phyloP scores from a whole-genome alignment of 768 basidiomycete genomes.

The Dentipellis fragilis region DNA sequence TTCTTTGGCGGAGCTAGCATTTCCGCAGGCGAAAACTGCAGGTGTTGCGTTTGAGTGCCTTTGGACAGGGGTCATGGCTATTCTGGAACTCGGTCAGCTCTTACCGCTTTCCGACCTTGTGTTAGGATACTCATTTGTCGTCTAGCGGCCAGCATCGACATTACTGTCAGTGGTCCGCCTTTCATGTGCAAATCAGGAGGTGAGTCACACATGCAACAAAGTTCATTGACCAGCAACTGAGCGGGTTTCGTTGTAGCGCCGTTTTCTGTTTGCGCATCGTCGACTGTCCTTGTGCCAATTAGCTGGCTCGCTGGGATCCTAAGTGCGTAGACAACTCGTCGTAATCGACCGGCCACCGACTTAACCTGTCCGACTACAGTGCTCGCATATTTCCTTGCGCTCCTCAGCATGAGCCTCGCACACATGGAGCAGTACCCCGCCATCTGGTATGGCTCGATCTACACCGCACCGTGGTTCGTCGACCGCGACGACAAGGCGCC shows the following conservation, averaged over 20 bases:
- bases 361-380: constrained; percentile 21
- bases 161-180: constrained; percentile 36
- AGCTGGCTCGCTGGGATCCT: constrained; percentile 21
- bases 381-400: constrained; percentile 42
- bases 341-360: background rate
- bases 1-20: constrained; percentile 12
- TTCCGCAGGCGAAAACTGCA: constrained; percentile 19
- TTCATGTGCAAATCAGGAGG: constrained; percentile 20
- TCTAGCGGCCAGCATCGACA: constrained; percentile 38
- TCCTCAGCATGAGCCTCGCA: constrained; percentile 35
- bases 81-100: constrained; percentile 40
- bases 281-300: constrained; percentile 16
- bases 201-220: background rate
- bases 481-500: background rate
- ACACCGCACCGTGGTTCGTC: constrained; percentile 49
- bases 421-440: constrained; percentile 33
- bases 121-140: background rate
- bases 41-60: constrained; percentile 40
- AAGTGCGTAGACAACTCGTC: constrained; percentile 14
- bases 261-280: constrained; percentile 17
- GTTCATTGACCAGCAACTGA: background rate
- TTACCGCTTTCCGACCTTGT: background rate
- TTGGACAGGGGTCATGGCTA: constrained; percentile 41
- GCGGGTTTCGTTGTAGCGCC: background rate
- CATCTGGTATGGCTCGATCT: constrained; percentile 44